Evolutionary conservation across 805 yeast species (phyloP).

Genomic region (Suhomyces sp.): DNA sequence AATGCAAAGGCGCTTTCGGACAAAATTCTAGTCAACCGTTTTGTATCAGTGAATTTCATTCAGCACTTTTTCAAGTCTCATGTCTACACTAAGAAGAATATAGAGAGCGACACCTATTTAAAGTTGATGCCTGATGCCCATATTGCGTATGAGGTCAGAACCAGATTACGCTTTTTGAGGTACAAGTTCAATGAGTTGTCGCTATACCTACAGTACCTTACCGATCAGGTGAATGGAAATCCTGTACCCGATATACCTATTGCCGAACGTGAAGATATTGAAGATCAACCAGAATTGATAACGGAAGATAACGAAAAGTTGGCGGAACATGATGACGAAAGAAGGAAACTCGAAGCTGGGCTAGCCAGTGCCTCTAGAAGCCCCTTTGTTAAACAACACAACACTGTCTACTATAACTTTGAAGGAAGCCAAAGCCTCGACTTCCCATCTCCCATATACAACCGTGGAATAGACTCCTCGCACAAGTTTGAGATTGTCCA

Average conservation of each 20-base stretch:
- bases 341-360: background rate
- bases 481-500: conserved; percentile 8
- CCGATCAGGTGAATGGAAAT: background rate
- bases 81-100: background rate
- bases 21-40: conserved; percentile 7
- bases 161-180: conserved; percentile 8
- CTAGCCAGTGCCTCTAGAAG: background rate
- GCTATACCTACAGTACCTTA: background rate
- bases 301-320: conserved; percentile 4
- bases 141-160: conserved; percentile 1
- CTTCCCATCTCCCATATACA: conserved; percentile 11
- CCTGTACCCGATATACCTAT: background rate
- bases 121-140: conserved; percentile 2
- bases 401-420: background rate
- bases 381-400: background rate
- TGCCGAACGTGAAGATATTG: background rate
- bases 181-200: conserved; percentile 13
- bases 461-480: conserved; percentile 11
- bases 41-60: conserved; percentile 10
- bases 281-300: conserved; percentile 1
- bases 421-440: background rate
- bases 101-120: background rate
- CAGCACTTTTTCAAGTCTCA: background rate
- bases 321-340: conserved; percentile 9
- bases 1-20: conserved; percentile 3